Evolutionary conservation across 208 protist genomes (phyloP).

Genomic region (Entamoeba moshkovskii): DNA sequence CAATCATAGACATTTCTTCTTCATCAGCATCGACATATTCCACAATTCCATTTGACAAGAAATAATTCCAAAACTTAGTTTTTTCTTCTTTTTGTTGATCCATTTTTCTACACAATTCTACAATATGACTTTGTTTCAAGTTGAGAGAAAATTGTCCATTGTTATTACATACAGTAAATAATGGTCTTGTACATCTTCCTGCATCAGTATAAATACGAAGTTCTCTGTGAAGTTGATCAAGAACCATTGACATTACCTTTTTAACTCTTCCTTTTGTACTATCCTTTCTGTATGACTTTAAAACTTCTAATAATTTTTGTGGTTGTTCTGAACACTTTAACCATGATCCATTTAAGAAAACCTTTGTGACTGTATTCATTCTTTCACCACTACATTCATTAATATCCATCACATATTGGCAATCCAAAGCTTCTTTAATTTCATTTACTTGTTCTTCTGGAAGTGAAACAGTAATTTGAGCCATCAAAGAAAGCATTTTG

Average conservation of each 20-base stretch:
- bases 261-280: slow-evolving; percentile 50
- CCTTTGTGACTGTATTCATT: not conserved
- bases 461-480: slow-evolving; percentile 84
- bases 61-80: slow-evolving; percentile 53
- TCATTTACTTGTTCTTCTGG: not conserved
- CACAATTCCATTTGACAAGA: slow-evolving; percentile 66
- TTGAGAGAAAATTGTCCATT: not conserved
- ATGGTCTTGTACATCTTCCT: slow-evolving; percentile 71
- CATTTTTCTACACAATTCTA: slow-evolving; percentile 6
- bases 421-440: not conserved
- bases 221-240: not conserved
- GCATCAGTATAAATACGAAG: slow-evolving; percentile 60
- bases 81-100: not conserved
- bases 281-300: slow-evolving; percentile 29
- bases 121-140: not conserved
- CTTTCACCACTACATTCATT: slow-evolving; percentile 44
- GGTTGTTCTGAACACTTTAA: slow-evolving; percentile 59
- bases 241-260: slow-evolving; percentile 60
- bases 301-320: slow-evolving; percentile 34
- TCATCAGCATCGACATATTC: slow-evolving; percentile 99
- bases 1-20: slow-evolving; percentile 77
- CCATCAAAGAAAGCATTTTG: slow-evolving; percentile 94
- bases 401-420: slow-evolving; percentile 27
- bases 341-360: slow-evolving; percentile 42
- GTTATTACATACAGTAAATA: slow-evolving; percentile 71